Percentiles rank a stretch among this genome's conserved stretches.
phyloP scores from a whole-genome alignment of 805 yeast species.

The Lachancea kluyveri region DNA sequence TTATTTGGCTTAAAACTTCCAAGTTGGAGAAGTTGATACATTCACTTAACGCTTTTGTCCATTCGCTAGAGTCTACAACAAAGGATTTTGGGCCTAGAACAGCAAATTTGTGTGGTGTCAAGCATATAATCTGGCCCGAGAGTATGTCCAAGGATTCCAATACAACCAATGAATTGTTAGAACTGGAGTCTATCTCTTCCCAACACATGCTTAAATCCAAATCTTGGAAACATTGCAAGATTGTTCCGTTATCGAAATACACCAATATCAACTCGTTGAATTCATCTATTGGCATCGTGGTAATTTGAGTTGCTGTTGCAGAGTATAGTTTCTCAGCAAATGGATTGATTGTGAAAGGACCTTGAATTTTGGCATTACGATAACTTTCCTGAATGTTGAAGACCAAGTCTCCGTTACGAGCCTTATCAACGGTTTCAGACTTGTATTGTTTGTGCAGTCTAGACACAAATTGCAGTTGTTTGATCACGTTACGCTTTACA shows the following conservation, averaged over 20 bases:
- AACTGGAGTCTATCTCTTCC: slow-evolving; percentile 20
- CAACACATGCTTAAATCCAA: slow-evolving; percentile 33
- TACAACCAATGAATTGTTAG: slow-evolving; percentile 21
- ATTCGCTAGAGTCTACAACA: slow-evolving; percentile 1
- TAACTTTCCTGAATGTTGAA: slow-evolving; percentile 4
- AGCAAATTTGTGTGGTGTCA: slow-evolving; percentile 1
- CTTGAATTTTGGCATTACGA: slow-evolving; percentile 33
- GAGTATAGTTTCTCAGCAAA: slow-evolving; percentile 49
- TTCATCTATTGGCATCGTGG: slow-evolving; percentile 21
- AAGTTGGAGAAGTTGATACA: no score
- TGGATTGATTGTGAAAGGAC: slow-evolving; percentile 50
- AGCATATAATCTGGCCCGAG: no score
- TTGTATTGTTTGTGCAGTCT: slow-evolving; percentile 25
- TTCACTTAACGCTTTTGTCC: slow-evolving; percentile 1
- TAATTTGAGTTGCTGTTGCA: slow-evolving; percentile 36
- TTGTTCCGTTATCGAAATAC: slow-evolving; percentile 26
- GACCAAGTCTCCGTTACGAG: slow-evolving; percentile 3
- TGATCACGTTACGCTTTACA: slow-evolving; percentile 22
- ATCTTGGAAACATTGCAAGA: slow-evolving; percentile 29
- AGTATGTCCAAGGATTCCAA: slow-evolving; percentile 5
- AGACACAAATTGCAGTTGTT: slow-evolving; percentile 34
- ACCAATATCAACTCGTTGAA: slow-evolving; percentile 22
- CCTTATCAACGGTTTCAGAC: slow-evolving; percentile 11
- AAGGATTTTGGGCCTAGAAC: slow-evolving; percentile 3
- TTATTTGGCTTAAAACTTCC: no score